Evolutionary conservation across 805 yeast genomes (phyloP).

Genomic region (Candida ipomoeae): DNA sequence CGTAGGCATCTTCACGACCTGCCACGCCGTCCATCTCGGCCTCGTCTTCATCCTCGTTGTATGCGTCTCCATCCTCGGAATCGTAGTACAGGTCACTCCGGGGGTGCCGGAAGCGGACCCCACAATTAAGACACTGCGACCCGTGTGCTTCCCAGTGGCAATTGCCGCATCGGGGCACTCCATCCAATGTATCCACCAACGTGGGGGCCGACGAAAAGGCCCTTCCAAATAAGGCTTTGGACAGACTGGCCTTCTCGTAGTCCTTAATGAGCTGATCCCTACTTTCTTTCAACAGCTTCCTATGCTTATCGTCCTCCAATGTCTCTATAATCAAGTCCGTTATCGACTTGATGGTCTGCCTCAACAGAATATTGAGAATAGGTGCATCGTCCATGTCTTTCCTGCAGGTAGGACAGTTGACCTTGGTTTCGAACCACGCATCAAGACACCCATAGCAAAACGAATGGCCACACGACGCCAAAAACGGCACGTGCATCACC

Average conservation of each 20-base stretch:
- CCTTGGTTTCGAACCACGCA: constrained; percentile 55
- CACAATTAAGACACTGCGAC: constrained; percentile 63
- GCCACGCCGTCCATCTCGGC: constrained; percentile 16
- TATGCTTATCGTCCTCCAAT: constrained; percentile 24
- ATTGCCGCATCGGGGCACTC: constrained; percentile 67
- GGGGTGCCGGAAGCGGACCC: constrained; percentile 43
- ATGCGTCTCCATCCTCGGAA: constrained; percentile 36
- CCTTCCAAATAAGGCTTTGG: constrained; percentile 42
- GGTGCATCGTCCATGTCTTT: constrained; percentile 47
- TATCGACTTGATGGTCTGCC: constrained; percentile 38
- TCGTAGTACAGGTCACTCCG: constrained; percentile 31
- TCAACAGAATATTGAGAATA: constrained; percentile 47
- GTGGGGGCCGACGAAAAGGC: constrained; percentile 51
- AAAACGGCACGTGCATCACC: constrained; percentile 60
- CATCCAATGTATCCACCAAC: constrained; percentile 59
- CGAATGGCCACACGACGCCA: constrained; percentile 67
- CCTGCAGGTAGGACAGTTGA: constrained; percentile 70
- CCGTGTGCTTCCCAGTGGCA: constrained; percentile 83
- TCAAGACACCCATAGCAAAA: constrained; percentile 65
- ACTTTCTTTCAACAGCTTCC: constrained; percentile 20
- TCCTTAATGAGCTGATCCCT: constrained; percentile 25
- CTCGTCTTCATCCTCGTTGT: constrained; percentile 33
- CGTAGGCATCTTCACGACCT: constrained; percentile 12
- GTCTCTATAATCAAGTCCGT: constrained; percentile 38
- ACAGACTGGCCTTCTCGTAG: constrained; percentile 40